These are phyloP conservation scores for Eruca vesicaria DNA, from an alignment of 441 rosid genomes.

Conservation along the genomic window DNA sequence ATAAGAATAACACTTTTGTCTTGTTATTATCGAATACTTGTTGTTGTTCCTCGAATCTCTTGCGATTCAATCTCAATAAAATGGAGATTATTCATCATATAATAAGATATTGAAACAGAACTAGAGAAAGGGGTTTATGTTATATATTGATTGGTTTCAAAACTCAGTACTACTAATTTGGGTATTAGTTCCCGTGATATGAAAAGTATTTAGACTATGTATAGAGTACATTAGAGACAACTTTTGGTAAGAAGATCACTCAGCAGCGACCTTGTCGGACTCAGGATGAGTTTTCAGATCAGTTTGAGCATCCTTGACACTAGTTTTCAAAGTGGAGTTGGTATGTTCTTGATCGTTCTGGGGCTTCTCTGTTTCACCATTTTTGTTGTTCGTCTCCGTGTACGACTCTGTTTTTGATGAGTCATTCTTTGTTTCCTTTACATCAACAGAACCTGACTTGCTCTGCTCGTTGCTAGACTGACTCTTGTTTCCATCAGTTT, in stretches of 20 bases:
- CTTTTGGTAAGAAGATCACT: constrained; percentile 30
- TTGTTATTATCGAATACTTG: constrained; percentile 7
- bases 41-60: not conserved
- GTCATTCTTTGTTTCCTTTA: constrained; percentile 23
- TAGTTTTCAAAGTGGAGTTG: constrained; percentile 17
- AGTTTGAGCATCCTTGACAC: constrained; percentile 46
- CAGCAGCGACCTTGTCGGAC: constrained; percentile 55
- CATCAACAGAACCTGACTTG: constrained; percentile 20
- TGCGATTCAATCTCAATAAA: constrained; percentile 9
- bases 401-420: constrained; percentile 37
- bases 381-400: constrained; percentile 33
- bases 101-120: not conserved
- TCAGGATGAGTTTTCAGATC: constrained; percentile 58
- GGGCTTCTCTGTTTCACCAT: constrained; percentile 25
- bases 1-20: constrained; percentile 14
- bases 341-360: constrained; percentile 34
- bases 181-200: not conserved
- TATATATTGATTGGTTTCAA: not conserved
- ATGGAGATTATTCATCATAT: not conserved
- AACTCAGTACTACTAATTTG: constrained; percentile 7
- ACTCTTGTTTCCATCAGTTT: constrained; percentile 23
- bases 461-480: not conserved
- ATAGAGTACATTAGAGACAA: not conserved
- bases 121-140: not conserved
- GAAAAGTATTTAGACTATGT: constrained; percentile 5